A percentile compares a stretch with the other conserved stretches of the same genome.
phyloP scores from a whole-genome alignment of 2,329 filamentous ascomycete genomes.

The Colletotrichum paranaense region DNA sequence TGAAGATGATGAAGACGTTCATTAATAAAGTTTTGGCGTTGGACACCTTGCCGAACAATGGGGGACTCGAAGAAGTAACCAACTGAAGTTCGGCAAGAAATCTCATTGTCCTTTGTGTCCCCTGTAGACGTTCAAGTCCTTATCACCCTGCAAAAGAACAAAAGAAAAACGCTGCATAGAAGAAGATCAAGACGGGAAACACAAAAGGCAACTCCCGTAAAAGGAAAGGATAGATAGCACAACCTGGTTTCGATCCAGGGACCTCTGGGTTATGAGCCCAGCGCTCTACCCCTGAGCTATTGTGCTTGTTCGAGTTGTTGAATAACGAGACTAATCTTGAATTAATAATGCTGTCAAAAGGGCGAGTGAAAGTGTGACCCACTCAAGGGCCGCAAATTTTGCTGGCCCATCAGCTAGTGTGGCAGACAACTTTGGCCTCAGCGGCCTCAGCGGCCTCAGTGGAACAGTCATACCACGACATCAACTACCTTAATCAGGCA shows the following conservation, averaged over 20 bases:
- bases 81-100: background rate
- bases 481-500: background rate
- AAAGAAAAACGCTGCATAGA: too few relatives aligned
- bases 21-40: too few relatives aligned
- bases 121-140: background rate
- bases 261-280: constrained; percentile 22
- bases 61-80: background rate
- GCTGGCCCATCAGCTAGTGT: background rate
- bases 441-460: background rate
- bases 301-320: background rate
- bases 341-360: background rate
- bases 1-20: too few relatives aligned
- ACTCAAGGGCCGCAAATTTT: background rate
- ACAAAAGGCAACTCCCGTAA: too few relatives aligned
- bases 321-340: fast-evolving
- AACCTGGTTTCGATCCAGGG: constrained; percentile 21
- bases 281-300: constrained; percentile 22
- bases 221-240: background rate
- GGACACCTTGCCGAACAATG: background rate
- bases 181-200: background rate
- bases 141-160: background rate
- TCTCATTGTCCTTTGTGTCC: background rate
- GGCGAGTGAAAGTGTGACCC: background rate
- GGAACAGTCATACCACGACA: background rate
- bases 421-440: background rate